A percentile compares a stretch with the other conserved stretches of the same genome.
phyloP scores from a whole-genome alignment of 2,329 filamentous ascomycete species.

The Pyricularia sp. region DNA sequence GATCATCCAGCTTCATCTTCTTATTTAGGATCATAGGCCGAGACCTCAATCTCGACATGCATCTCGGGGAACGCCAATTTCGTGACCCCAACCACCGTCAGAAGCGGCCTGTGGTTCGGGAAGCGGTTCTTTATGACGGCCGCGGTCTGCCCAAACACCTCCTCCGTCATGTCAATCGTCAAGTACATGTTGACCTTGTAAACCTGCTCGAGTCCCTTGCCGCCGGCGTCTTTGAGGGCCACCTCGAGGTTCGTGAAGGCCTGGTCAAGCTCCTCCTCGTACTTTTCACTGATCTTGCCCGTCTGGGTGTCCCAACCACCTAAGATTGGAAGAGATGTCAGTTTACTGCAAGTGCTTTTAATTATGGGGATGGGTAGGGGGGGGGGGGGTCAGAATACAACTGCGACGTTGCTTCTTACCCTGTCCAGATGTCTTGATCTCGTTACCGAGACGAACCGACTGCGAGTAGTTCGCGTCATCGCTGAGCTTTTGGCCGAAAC shows the following conservation, averaged over 20 bases:
- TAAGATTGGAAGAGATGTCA: neutral
- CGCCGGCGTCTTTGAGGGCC: constrained; percentile 36
- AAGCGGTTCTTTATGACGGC: constrained; percentile 38
- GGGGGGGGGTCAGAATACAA: too few relatives aligned
- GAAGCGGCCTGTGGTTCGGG: constrained; percentile 41
- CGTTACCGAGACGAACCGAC: constrained; percentile 36
- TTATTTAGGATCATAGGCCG: constrained; percentile 32
- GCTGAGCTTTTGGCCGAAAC: constrained; percentile 19
- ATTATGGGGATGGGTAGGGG: too few relatives aligned
- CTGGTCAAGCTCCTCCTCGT: constrained; percentile 27
- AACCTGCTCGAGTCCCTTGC: constrained; percentile 20
- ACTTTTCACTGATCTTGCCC: constrained; percentile 21
- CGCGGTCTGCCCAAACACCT: constrained; percentile 30
- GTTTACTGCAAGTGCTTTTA: neutral
- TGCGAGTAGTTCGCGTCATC: constrained; percentile 31
- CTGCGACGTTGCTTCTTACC: constrained; percentile 18
- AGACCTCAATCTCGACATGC: constrained; percentile 50
- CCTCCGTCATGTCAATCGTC: constrained; percentile 28
- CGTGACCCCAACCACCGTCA: constrained; percentile 43
- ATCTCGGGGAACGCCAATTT: constrained; percentile 38
- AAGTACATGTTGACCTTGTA: constrained; percentile 26
- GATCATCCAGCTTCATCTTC: neutral
- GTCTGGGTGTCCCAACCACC: constrained; percentile 3
- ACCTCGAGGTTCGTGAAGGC: constrained; percentile 45
- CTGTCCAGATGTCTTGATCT: constrained; percentile 37